Evolutionary conservation across 805 yeast species (phyloP), one percentile per base, ranked within the genome.

Genomic region (Pichia nanzhaoensis): DNA sequence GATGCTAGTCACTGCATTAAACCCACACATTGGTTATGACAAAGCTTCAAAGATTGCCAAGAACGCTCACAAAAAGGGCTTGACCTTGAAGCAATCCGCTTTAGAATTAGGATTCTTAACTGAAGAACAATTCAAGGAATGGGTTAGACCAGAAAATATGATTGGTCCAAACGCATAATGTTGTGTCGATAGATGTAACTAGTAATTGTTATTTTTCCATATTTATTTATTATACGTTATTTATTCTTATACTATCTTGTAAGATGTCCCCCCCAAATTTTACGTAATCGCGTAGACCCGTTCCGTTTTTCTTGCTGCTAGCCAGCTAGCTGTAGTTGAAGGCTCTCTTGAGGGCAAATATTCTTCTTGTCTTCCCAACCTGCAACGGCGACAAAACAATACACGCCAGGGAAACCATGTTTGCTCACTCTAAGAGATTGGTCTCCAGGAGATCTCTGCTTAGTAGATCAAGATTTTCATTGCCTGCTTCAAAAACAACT

Each of bases 1-100:
- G 64, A 93, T 93, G 99, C 79, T 93, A 71, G 99, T 93, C 42
- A 93, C 99, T 47, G 97, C 99, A 21, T 78, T 93, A 64, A 93
- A 93, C 80, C 97, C 99, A 60, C 89, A 91, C 82, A 93, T 93
- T 59, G 99, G 99, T 61, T 93, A 93, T 73, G 99, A 93, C 64
- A 78, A 82, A 58, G 98, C 99, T 48, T 88, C 97, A 48, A 90
- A 91, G 80, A 91, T 89, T 44, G 99, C 99, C 57, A 93, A 93
- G 78, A 87, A 93, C 65, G 99, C 99, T 41, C 98, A 93, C 80
- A 84, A 90, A 74, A 89, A 93, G 76, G 96, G 97, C 22, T 75
- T 91, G 59, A 93, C 99, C 38, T 78, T 93, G 70, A 93, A 93
- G 73, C 85, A 89, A 69, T 81, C 95, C 52, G 96, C 97, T 50